A percentile compares a stretch with the other conserved stretches of the same genome.
Evolutionary conservation across 352 stramenopile genomes (phyloP).

Genomic region (Phytophthora boehmeriae): DNA sequence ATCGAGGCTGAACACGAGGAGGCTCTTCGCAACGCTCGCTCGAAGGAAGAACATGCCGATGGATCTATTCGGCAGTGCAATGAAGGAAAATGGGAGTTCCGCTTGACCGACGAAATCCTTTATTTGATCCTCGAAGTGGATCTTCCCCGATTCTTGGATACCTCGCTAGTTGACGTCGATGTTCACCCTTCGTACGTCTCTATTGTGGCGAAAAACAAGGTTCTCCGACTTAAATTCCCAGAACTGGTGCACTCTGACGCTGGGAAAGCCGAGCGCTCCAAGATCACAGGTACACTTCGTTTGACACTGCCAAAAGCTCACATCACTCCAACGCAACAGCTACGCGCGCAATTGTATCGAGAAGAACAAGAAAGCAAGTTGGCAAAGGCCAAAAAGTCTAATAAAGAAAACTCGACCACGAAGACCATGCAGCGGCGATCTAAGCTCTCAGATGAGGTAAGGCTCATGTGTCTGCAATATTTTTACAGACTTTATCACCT

Average conservation of each 20-base stretch:
- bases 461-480: neutral
- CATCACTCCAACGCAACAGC: slow-evolving; percentile 38
- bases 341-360: slow-evolving; percentile 43
- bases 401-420: neutral
- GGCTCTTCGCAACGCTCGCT: slow-evolving; percentile 42
- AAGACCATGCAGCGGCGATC: slow-evolving; percentile 4
- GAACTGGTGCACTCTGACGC: slow-evolving; percentile 62
- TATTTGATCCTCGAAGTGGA: slow-evolving; percentile 82
- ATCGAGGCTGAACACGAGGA: slow-evolving; percentile 86
- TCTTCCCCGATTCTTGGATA: slow-evolving; percentile 90
- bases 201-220: slow-evolving; percentile 94
- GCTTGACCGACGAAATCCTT: slow-evolving; percentile 57
- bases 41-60: slow-evolving; percentile 39
- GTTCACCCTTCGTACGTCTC: slow-evolving; percentile 93
- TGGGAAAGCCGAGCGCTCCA: slow-evolving; percentile 60
- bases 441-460: slow-evolving; percentile 38
- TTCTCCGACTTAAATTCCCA: slow-evolving; percentile 66
- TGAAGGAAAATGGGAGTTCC: slow-evolving; percentile 91
- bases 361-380: slow-evolving; percentile 35
- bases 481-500: neutral
- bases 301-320: slow-evolving; percentile 64
- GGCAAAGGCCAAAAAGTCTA: slow-evolving; percentile 10
- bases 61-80: slow-evolving; percentile 88
- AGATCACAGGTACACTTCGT: slow-evolving; percentile 52
- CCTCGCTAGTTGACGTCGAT: slow-evolving; percentile 94